A percentile compares a stretch with the other conserved stretches of the same genome.
phyloP scores from a whole-genome alignment of 495 filamentous ascomycete genomes.

The Bombardia bombarda region DNA sequence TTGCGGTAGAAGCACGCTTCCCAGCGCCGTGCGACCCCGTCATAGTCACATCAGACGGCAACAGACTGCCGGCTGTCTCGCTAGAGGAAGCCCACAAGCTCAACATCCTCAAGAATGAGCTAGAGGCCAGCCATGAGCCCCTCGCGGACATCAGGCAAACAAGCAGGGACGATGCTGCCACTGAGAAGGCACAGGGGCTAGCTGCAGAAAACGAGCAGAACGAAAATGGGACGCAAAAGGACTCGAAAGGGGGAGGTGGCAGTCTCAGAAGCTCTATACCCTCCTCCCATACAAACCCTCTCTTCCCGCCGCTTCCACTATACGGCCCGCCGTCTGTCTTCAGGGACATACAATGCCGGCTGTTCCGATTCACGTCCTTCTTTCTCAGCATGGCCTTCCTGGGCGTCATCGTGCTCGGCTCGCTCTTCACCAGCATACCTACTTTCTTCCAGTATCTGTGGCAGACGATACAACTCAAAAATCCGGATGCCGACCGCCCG shows the following conservation, averaged over 20 bases:
- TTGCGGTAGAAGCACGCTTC: slow-evolving; percentile 58
- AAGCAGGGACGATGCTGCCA: slow-evolving; percentile 1
- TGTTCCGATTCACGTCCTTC: slow-evolving; percentile 57
- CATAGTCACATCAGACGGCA: slow-evolving; percentile 57
- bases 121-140: slow-evolving; percentile 21
- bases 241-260: slow-evolving; percentile 22
- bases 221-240: background rate
- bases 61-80: slow-evolving; percentile 56
- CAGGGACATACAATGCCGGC: slow-evolving; percentile 53
- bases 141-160: slow-evolving; percentile 14
- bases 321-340: slow-evolving; percentile 67
- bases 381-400: slow-evolving; percentile 73
- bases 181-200: slow-evolving; percentile 1
- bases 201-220: slow-evolving; percentile 5
- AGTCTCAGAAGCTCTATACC: slow-evolving; percentile 40
- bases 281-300: slow-evolving; percentile 62
- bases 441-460: slow-evolving; percentile 37
- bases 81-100: slow-evolving; percentile 58
- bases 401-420: slow-evolving; percentile 63
- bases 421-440: slow-evolving; percentile 55
- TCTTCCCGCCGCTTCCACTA: slow-evolving; percentile 81
- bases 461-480: slow-evolving; percentile 40
- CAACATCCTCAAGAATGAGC: slow-evolving; percentile 51
- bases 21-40: slow-evolving; percentile 64
- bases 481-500: slow-evolving; percentile 51